These are phyloP conservation scores for Tolypocladium tundrense DNA, from an alignment of 2,329 filamentous ascomycete genomes.

Conservation along the genomic window DNA sequence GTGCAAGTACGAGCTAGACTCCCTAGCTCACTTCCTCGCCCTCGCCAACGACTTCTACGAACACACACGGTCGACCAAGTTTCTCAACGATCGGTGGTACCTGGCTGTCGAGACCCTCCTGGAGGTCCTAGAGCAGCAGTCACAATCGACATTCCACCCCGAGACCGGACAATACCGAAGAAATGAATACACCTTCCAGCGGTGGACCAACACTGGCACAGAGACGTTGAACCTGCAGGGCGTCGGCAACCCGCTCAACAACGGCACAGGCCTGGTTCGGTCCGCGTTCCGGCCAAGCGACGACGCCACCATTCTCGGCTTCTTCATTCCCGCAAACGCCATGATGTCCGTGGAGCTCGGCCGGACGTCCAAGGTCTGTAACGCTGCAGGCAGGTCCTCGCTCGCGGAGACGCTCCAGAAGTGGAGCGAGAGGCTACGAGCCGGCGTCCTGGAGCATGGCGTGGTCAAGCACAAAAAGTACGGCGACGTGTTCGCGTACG, in stretches of 20 bases:
- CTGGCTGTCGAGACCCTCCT: slow-evolving; percentile 66
- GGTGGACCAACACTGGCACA: slow-evolving; percentile 69
- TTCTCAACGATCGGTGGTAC: slow-evolving; percentile 71
- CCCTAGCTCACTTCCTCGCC: slow-evolving; percentile 80
- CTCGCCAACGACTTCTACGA: slow-evolving; percentile 80
- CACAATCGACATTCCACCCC: slow-evolving; percentile 67
- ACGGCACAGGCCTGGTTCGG: slow-evolving; percentile 73
- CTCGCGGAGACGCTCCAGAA: slow-evolving; percentile 45
- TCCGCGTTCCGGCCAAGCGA: slow-evolving; percentile 93
- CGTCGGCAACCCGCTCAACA: slow-evolving; percentile 82
- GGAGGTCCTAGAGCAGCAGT: slow-evolving; percentile 66
- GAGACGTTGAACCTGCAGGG: slow-evolving; percentile 80
- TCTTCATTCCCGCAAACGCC: slow-evolving; percentile 90
- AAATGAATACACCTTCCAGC: slow-evolving; percentile 83
- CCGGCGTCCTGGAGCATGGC: slow-evolving; percentile 77
- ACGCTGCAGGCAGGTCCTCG: slow-evolving; percentile 42
- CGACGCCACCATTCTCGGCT: slow-evolving; percentile 88
- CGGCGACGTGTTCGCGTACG: slow-evolving; percentile 74
- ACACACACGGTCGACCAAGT: slow-evolving; percentile 66
- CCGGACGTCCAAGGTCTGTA: slow-evolving; percentile 61
- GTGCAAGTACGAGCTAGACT: slow-evolving; percentile 98
- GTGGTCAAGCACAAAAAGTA: slow-evolving; percentile 66
- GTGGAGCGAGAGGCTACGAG: slow-evolving; percentile 53
- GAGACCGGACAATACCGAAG: slow-evolving; percentile 51
- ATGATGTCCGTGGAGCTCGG: slow-evolving; percentile 89